Conservation (phyloP, 1,284 basidiomycete species). For the Sporisorium scitamineum region DNA sequence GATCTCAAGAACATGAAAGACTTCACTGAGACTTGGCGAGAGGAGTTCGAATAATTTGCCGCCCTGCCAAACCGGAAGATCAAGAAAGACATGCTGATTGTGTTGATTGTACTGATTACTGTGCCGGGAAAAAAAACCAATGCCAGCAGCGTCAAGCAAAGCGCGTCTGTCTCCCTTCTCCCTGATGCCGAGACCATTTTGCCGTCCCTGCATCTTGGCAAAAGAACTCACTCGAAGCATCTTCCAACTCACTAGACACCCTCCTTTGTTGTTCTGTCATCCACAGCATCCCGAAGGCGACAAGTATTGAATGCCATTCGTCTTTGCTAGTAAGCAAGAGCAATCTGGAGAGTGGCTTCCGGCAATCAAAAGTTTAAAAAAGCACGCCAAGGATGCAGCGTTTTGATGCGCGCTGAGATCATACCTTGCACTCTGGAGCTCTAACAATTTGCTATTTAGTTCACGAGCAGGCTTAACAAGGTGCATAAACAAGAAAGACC, state of each 20-base stretch:
- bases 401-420: constrained; percentile 15
- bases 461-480: not conserved
- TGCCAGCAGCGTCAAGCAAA: not conserved
- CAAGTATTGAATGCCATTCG: not conserved
- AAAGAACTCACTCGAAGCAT: not conserved
- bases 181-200: not conserved
- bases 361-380: not conserved
- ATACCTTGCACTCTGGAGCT: constrained; percentile 1
- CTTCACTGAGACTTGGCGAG: not conserved
- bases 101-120: not conserved
- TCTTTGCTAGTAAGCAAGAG: not conserved
- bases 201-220: not conserved
- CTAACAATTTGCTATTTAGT: not conserved
- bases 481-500: not conserved
- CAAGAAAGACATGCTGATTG: not conserved
- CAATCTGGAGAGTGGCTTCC: not conserved
- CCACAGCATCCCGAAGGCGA: not conserved
- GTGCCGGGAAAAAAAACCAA: not conserved
- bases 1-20: not conserved
- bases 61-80: constrained; percentile 13
- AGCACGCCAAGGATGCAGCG: not conserved
- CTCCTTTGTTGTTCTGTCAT: too few relatives aligned
- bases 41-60: constrained; percentile 5
- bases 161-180: not conserved
- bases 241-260: too few relatives aligned